Percentiles rank a stretch among this genome's conserved stretches.
Evolutionary conservation across 345 rosid genomes (phyloP).

Genomic region (Camelina hispida): DNA sequence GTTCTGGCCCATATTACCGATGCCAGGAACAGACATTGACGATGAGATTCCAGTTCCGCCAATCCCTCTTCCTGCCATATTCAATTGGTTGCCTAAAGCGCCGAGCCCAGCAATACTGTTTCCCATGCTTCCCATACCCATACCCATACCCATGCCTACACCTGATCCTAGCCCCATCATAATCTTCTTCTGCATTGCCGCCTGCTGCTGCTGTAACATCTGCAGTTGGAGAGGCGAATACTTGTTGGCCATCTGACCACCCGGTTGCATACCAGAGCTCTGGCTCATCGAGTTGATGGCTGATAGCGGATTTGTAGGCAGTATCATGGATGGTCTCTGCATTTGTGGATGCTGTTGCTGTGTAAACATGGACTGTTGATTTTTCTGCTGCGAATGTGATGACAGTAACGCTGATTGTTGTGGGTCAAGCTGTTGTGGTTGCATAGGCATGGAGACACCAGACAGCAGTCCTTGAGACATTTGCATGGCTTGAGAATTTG

Average conservation of each 20-base stretch:
- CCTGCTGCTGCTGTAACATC: slow-evolving; percentile 62
- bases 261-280: slow-evolving; percentile 72
- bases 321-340: slow-evolving; percentile 72
- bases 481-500: slow-evolving; percentile 71
- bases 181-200: slow-evolving; percentile 66
- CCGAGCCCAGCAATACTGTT: slow-evolving; percentile 69
- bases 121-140: slow-evolving; percentile 66
- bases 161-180: slow-evolving; percentile 74
- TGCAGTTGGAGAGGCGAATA: slow-evolving; percentile 69
- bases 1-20: slow-evolving; percentile 69
- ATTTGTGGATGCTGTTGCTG: slow-evolving; percentile 76
- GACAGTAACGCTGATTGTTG: slow-evolving; percentile 60
- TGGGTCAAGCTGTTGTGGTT: slow-evolving; percentile 64
- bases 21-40: slow-evolving; percentile 69
- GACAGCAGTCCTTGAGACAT: slow-evolving; percentile 75
- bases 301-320: slow-evolving; percentile 63
- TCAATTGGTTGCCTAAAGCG: slow-evolving; percentile 59
- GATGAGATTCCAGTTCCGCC: slow-evolving; percentile 75
- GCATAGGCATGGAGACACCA: slow-evolving; percentile 69
- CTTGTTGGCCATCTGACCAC: slow-evolving; percentile 78
- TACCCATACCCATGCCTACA: slow-evolving; percentile 55
- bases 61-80: slow-evolving; percentile 74
- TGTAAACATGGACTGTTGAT: slow-evolving; percentile 59
- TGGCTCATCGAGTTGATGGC: slow-evolving; percentile 67
- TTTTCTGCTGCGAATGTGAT: slow-evolving; percentile 52